These are phyloP conservation scores for Phymatotrichopsis omnivora DNA, from an alignment of 2,329 filamentous ascomycete species.

Conservation along the genomic window DNA sequence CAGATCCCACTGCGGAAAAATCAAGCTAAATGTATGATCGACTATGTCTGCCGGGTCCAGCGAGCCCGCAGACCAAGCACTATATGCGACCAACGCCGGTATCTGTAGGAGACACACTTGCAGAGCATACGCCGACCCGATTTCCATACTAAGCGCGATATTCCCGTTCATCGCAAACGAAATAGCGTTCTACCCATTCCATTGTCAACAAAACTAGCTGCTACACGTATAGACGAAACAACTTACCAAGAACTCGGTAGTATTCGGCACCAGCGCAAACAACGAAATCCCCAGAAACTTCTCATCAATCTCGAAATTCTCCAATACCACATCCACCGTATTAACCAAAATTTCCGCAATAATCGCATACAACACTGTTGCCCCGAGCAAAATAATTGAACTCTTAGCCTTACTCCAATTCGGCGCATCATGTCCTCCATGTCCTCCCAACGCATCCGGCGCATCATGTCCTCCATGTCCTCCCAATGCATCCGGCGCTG, in stretches of 20 bases:
- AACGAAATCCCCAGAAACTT: conserved; percentile 96
- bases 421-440: conserved; percentile 93
- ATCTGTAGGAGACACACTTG: conserved; percentile 95
- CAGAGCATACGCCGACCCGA: conserved; percentile 90
- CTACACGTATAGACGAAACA: background rate
- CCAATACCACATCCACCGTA: conserved; percentile 90
- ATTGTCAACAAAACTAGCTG: conserved; percentile 12
- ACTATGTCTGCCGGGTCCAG: conserved; percentile 46
- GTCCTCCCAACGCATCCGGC: conserved; percentile 33
- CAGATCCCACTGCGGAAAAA: conserved; percentile 99
- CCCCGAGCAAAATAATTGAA: conserved; percentile 73
- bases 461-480: conserved; percentile 56
- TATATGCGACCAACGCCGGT: conserved; percentile 84
- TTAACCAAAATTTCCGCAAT: conserved; percentile 92
- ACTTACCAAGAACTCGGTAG: conserved; percentile 86
- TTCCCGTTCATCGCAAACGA: conserved; percentile 99
- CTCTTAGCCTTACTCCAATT: conserved; percentile 95
- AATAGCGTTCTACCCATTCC: conserved; percentile 70
- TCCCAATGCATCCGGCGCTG: conserved; percentile 29
- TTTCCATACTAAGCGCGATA: conserved; percentile 97
- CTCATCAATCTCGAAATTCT: conserved; percentile 84
- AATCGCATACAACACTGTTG: conserved; percentile 86
- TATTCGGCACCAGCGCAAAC: conserved; percentile 94
- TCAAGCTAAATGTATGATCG: conserved; percentile 66
- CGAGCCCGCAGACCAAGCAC: conserved; percentile 57